These are phyloP conservation scores for Alternaria panax DNA, from an alignment of 2,329 filamentous ascomycete genomes.

Conservation along the genomic window DNA sequence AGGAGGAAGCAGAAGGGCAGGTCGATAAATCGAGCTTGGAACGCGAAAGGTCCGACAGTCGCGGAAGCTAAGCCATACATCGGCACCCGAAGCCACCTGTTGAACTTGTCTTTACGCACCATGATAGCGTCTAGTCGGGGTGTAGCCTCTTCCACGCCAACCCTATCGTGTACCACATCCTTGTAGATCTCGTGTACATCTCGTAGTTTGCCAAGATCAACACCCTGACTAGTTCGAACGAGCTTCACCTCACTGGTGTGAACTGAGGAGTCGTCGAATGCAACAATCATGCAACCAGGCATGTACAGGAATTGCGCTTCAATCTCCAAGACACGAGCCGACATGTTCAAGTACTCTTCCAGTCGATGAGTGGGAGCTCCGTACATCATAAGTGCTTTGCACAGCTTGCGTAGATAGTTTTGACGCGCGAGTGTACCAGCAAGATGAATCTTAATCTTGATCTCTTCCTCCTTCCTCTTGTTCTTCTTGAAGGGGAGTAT, in stretches of 20 bases:
- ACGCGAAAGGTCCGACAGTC: constrained; percentile 80
- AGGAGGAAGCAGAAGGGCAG: constrained; percentile 78
- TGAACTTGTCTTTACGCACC: constrained; percentile 63
- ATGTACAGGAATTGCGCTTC: constrained; percentile 90
- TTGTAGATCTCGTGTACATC: constrained; percentile 83
- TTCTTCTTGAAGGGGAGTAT: constrained; percentile 49
- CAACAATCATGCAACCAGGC: constrained; percentile 92
- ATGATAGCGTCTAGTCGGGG: constrained; percentile 69
- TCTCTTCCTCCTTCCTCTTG: constrained; percentile 57
- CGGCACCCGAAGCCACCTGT: constrained; percentile 60
- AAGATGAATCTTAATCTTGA: constrained; percentile 67
- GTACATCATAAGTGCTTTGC: constrained; percentile 85
- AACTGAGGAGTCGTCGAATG: constrained; percentile 77
- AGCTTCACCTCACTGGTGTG: constrained; percentile 84
- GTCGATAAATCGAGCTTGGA: constrained; percentile 78
- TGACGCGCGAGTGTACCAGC: constrained; percentile 78
- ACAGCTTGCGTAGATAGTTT: constrained; percentile 83
- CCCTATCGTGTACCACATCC: constrained; percentile 79
- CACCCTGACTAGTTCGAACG: constrained; percentile 71
- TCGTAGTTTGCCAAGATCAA: constrained; percentile 76
- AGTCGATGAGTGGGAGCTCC: constrained; percentile 90
- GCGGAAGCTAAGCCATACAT: constrained; percentile 80
- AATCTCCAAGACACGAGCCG: constrained; percentile 85
- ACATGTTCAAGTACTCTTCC: constrained; percentile 92
- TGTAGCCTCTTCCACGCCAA: constrained; percentile 74